Conservation (phyloP, 345 rosid species). For the Moringa oleifera region DNA sequence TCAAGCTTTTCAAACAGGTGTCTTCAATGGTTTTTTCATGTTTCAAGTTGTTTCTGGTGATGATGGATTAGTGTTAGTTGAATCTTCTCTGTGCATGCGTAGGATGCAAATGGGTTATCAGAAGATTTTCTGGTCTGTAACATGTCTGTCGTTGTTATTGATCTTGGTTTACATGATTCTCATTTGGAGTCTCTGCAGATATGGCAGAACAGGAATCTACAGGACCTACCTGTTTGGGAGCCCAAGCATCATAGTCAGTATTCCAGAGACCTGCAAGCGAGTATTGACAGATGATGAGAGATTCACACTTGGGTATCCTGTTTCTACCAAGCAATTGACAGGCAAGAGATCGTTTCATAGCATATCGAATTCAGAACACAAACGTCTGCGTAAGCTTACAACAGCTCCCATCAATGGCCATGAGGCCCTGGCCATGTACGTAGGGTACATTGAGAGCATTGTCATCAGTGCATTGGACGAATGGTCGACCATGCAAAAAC, state of each 20-base stretch:
- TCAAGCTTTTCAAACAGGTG: no score
- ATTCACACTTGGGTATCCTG: slow-evolving; percentile 25
- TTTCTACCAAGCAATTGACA: slow-evolving; percentile 14
- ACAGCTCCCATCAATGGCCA: slow-evolving; percentile 32
- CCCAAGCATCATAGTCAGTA: slow-evolving; percentile 22
- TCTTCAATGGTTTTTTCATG: no score
- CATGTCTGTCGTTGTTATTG: slow-evolving; percentile 1
- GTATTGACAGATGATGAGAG: slow-evolving; percentile 22
- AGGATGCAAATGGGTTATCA: no score
- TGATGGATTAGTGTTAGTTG: no score
- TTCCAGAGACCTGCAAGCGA: slow-evolving; percentile 24
- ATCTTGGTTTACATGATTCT: not conserved
- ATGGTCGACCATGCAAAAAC: slow-evolving; percentile 18
- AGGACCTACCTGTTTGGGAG: slow-evolving; percentile 24
- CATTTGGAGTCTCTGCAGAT: slow-evolving; percentile 10
- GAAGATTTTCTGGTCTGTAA: not conserved
- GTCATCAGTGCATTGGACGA: slow-evolving; percentile 20
- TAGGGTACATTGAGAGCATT: slow-evolving; percentile 19
- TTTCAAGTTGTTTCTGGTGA: no score
- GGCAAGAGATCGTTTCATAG: slow-evolving; percentile 20
- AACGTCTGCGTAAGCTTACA: slow-evolving; percentile 22
- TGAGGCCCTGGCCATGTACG: slow-evolving; percentile 21
- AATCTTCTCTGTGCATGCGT: no score
- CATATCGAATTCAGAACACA: slow-evolving; percentile 19
- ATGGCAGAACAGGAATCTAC: slow-evolving; percentile 28